Base-by-base conservation (phyloP, 306 rosid genomes). In the Vigna radiata region DNA sequence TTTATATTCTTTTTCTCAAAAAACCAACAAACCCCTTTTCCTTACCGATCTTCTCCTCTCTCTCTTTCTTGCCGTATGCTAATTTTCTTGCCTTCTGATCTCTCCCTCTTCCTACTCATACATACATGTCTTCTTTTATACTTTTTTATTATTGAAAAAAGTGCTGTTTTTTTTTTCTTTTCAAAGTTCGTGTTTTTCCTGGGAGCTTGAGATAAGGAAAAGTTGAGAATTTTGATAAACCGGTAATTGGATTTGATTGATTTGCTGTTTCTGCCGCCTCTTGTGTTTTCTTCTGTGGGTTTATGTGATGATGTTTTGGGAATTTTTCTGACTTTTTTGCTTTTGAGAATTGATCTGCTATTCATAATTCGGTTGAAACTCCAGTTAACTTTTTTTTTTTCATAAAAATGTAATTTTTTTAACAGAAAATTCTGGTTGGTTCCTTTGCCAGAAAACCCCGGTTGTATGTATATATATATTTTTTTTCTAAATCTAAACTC, bases 1-100 rank as follows among this genome's bases (percentile, higher is more conserved):
- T 81, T 63, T 44, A 16, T 31, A 9, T 19, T 27, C 5, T n/a
- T 53, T 68, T 74, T 64, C 76, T 80, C 53, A 46, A 69, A 65
- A 82, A 77, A 61, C 77, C 37, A 77, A 77, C 66, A 27, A 0
- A 54, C 65, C 77, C 78, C 74, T 81, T 80, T 78, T 78, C 72
- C 54, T 79, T 75, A 19, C 73, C 63, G 87, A 90, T 92, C 90
- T 87, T 77, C 79, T 77, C 75, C 70, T 39, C 77, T 68, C 21
- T 70, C 50, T 58, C 77, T 85, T 76, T 55, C 80, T 77, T 77
- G 36, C 77, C 79, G 54, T 55, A 16, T 71, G 88, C 91, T 88
- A 86, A 83, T 37, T 82, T 62, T 84, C 77, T 73, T 74, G 29
- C 18, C 79, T 72, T 73, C 33, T 56, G 69, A 53, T 63, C 29